Conservation (phyloP, 305 asterid genomes). For the Salvia sclarea region DNA sequence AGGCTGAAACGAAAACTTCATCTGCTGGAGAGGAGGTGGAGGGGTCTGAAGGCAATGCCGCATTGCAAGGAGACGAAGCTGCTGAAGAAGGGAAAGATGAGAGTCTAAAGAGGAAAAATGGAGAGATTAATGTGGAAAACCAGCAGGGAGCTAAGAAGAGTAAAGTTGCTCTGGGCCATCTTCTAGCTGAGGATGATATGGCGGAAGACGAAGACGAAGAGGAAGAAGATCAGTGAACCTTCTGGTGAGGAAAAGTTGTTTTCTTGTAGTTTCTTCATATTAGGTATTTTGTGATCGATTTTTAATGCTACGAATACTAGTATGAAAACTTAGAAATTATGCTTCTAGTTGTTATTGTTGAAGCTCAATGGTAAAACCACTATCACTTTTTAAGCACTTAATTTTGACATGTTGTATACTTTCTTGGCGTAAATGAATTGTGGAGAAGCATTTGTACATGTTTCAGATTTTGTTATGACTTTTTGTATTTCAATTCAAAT, state of each 20-base stretch:
- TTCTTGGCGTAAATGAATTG: background rate
- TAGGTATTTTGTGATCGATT: background rate
- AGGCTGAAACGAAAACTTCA: conserved; percentile 31
- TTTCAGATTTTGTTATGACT: no score
- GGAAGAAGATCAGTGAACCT: conserved; percentile 36
- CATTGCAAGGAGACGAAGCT: conserved; percentile 32
- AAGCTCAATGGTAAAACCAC: background rate
- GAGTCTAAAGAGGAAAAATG: conserved; percentile 53
- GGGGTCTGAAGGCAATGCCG: conserved; percentile 33
- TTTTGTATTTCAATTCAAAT: background rate
- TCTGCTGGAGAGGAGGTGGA: conserved; percentile 37
- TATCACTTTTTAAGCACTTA: background rate
- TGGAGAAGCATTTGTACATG: background rate
- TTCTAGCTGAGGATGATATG: conserved; percentile 71
- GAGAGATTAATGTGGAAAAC: conserved; percentile 37
- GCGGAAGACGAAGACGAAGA: conserved; percentile 52
- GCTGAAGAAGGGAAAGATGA: conserved; percentile 46
- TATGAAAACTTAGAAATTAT: background rate
- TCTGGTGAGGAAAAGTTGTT: background rate
- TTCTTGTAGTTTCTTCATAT: conserved; percentile 4
- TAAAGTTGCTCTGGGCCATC: conserved; percentile 75
- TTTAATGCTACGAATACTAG: background rate
- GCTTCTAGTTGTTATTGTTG: background rate
- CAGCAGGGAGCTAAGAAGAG: conserved; percentile 54
- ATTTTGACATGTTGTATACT: background rate